A percentile compares a stretch with the other conserved stretches of the same genome.
These are phyloP conservation scores for Jamesozyma spencerorum DNA, from an alignment of 805 yeast genomes.

Conservation along the genomic window DNA sequence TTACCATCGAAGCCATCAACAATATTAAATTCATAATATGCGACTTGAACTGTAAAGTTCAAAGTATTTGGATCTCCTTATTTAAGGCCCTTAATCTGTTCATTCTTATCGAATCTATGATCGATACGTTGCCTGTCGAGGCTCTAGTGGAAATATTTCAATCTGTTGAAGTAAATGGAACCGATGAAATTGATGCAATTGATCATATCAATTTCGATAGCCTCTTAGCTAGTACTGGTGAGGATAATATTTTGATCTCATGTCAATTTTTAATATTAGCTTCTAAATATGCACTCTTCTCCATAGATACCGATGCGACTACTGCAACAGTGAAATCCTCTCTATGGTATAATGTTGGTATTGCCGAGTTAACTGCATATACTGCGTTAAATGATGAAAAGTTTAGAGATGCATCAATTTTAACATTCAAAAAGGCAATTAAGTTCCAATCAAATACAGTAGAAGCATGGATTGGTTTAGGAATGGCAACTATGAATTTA, in stretches of 20 bases:
- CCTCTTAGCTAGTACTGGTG: constrained; percentile 16
- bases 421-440: constrained; percentile 55
- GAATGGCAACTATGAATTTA: constrained; percentile 56
- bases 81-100: constrained; percentile 49
- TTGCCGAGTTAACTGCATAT: constrained; percentile 46
- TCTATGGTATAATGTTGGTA: constrained; percentile 60
- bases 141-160: constrained; percentile 26
- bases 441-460: constrained; percentile 60
- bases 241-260: constrained; percentile 31
- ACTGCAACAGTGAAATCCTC: constrained; percentile 47
- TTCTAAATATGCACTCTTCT: constrained; percentile 36
- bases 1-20: constrained; percentile 39
- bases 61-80: constrained; percentile 57
- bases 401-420: constrained; percentile 45
- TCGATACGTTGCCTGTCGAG: constrained; percentile 42
- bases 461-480: constrained; percentile 75
- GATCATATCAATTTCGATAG: constrained; percentile 19
- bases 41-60: constrained; percentile 29
- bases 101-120: constrained; percentile 45
- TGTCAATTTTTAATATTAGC: constrained; percentile 37
- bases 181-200: constrained; percentile 19
- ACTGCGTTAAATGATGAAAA: constrained; percentile 20
- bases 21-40: constrained; percentile 13
- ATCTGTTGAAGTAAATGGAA: constrained; percentile 8
- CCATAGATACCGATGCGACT: constrained; percentile 7